Conservation (phyloP, 2,329 filamentous ascomycete genomes). For the Ascochyta viciae-villosae region DNA sequence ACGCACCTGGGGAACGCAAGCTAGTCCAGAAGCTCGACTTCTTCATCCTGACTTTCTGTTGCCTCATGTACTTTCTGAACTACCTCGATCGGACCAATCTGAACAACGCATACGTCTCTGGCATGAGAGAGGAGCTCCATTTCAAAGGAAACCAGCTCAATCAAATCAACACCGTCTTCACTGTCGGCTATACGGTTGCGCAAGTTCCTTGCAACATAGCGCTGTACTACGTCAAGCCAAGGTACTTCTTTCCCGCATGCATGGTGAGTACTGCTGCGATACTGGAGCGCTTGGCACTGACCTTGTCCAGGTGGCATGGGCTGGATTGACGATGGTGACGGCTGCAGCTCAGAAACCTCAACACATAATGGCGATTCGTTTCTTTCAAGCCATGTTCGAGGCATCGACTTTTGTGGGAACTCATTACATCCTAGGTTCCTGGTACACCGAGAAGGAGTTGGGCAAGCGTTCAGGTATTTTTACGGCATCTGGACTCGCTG, state of each 20-base stretch:
- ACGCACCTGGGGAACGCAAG: conserved; percentile 49
- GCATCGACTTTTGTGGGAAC: conserved; percentile 63
- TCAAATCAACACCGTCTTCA: conserved; percentile 55
- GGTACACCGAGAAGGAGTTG: conserved; percentile 68
- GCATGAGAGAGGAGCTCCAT: conserved; percentile 52
- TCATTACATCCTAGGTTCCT: conserved; percentile 67
- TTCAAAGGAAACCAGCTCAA: conserved; percentile 52
- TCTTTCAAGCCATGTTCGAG: conserved; percentile 62
- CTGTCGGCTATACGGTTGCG: conserved; percentile 58
- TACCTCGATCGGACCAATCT: conserved; percentile 51
- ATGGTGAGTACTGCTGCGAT: conserved; percentile 55
- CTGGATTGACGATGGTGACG: conserved; percentile 67
- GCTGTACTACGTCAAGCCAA: conserved; percentile 67
- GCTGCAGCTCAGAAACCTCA: conserved; percentile 60
- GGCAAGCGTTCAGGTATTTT: conserved; percentile 69
- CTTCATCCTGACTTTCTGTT: conserved; percentile 70
- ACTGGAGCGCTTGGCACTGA: conserved; percentile 5
- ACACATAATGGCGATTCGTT: conserved; percentile 66
- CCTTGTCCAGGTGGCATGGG: conserved; percentile 59
- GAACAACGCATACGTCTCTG: conserved; percentile 53
- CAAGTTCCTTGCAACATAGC: conserved; percentile 57
- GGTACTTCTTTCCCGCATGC: conserved; percentile 69
- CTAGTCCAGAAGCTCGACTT: conserved; percentile 68
- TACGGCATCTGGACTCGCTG: conserved; percentile 65
- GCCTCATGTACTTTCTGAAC: conserved; percentile 52